Base-by-base conservation (phyloP, 345 rosid genomes). In the Eucalyptus polybractea region DNA sequence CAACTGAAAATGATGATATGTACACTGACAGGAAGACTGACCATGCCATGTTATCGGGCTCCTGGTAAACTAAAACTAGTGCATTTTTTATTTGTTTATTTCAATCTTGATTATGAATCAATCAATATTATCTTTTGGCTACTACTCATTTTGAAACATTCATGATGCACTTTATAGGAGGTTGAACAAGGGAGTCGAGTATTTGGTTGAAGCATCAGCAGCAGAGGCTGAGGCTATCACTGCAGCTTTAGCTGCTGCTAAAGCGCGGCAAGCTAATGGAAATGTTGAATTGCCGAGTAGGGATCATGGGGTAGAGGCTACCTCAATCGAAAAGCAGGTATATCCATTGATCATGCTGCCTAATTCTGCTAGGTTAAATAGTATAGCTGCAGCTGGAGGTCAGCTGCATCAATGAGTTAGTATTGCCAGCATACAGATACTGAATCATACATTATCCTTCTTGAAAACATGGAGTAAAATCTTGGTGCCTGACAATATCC, bases 211-310 rank as follows among this genome's bases (percentile, higher is more conserved):
- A 92, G 99, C 99, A 90, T 95, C 99, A 47, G 99, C 99, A 50
- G 99, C 96, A 24, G 99, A 98, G 95, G 99, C 99, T 67, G 99
- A 97, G 93, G 99, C 99, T 89, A 98, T 98, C 88, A 94, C 94
- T 94, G 99, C 99, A 87, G 95, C 99, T n/a, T 91, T 97, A 90
- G 98, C 98, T 90, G 99, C 99, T 90, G 99, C 97, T 5, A 98
- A 98, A 95, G 99, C 99, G 76, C 96, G 99, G 13, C 99, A 96
- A 91, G 94, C 92, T 90, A 98, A 98, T 89, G 99, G 99, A 67
- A 97, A 94, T 93, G 96, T 96, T 91, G 99, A 97, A 88, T 93
- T 94, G 37, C 98, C 98, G 19, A 97, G 96, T 88, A 94, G 98
- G 91, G 98, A 98, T 91, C 94, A 96, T 80, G 95, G 97, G 81